These are phyloP conservation scores for Roridomyces roridus DNA, from an alignment of 768 basidiomycete species.

Conservation along the genomic window DNA sequence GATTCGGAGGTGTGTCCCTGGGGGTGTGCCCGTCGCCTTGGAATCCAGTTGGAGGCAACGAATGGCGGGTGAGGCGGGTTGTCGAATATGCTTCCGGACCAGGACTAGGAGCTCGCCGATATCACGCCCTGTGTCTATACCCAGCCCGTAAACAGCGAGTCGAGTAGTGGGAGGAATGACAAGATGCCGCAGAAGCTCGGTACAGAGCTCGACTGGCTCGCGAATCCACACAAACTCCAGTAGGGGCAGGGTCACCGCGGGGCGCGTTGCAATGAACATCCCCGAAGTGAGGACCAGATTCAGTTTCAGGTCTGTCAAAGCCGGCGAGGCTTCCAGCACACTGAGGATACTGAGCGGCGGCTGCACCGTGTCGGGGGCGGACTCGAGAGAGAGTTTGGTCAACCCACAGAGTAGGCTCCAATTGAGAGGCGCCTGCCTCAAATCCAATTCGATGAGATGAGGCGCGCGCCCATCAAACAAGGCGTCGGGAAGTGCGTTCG, in stretches of 20 bases:
- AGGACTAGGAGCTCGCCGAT: not conserved
- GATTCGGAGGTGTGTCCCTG: not conserved
- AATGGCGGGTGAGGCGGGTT: not conserved
- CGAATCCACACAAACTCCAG: not conserved
- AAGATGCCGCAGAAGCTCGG: not conserved
- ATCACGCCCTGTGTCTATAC: not conserved
- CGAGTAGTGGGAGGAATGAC: not conserved
- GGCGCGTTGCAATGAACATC: not conserved
- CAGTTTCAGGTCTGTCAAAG: not conserved
- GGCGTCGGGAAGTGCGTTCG: not conserved
- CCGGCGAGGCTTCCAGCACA: not conserved
- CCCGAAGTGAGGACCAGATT: not conserved
- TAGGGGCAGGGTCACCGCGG: not conserved
- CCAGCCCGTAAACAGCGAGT: not conserved
- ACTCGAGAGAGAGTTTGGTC: not conserved
- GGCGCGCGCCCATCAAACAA: conserved; percentile 4
- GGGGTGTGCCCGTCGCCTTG: not conserved
- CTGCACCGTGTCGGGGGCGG: not conserved
- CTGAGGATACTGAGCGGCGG: not conserved
- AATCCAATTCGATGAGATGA: not conserved
- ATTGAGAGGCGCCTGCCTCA: not conserved
- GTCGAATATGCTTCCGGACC: not conserved
- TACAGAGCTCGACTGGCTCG: not conserved
- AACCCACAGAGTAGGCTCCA: not conserved
- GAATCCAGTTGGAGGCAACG: not conserved